Conservation (phyloP, 2,329 filamentous ascomycete species). For the Aspergillus puulaauensis region DNA sequence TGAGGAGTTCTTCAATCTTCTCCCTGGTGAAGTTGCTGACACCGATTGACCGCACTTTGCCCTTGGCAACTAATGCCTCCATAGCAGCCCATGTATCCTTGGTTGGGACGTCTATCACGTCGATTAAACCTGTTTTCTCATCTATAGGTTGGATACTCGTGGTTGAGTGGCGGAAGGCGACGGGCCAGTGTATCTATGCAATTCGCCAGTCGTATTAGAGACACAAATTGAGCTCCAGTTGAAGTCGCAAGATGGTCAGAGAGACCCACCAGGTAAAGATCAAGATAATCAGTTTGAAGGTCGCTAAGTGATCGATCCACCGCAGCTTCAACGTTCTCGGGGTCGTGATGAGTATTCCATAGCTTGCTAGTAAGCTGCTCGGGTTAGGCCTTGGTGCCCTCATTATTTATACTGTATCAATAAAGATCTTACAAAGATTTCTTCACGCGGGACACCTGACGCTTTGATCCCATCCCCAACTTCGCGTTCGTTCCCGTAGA, state of each 20-base stretch:
- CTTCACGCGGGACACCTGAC: constrained; percentile 32
- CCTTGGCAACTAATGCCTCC: constrained; percentile 54
- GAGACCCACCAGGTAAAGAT: constrained; percentile 54
- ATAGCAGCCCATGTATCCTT: constrained; percentile 62
- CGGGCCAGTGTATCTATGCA: constrained; percentile 42
- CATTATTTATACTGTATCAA: neutral
- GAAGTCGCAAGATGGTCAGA: neutral
- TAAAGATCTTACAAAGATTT: constrained; percentile 31
- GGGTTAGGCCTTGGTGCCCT: neutral
- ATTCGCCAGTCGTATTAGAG: neutral
- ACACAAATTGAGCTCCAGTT: neutral
- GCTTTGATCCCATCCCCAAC: constrained; percentile 43
- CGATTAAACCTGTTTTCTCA: constrained; percentile 19
- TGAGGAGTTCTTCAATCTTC: constrained; percentile 42
- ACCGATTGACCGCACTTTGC: constrained; percentile 65
- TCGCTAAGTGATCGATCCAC: constrained; percentile 59
- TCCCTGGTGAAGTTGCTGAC: constrained; percentile 65
- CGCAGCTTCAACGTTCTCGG: constrained; percentile 39
- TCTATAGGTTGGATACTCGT: constrained; percentile 18
- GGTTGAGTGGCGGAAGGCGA: constrained; percentile 21
- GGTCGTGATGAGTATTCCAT: constrained; percentile 38
- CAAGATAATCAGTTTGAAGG: constrained; percentile 64
- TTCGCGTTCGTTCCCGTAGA: constrained; percentile 46
- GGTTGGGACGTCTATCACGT: constrained; percentile 20
- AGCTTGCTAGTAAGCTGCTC: constrained; percentile 36